phyloP scores from a whole-genome alignment of 2,329 filamentous ascomycete species.

The Didymella arachidicola region DNA sequence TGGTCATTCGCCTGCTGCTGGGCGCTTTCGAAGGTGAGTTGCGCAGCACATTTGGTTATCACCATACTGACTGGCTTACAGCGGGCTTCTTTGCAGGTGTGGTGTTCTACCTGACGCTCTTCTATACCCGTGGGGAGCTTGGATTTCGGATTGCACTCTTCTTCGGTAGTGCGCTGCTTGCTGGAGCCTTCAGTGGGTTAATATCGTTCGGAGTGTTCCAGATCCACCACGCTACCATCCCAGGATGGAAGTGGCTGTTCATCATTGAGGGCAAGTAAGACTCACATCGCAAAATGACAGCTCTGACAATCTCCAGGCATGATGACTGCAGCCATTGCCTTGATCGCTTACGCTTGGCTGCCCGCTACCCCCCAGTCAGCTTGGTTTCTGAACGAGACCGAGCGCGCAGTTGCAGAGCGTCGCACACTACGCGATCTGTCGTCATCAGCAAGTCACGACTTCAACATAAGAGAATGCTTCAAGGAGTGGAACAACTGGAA shows the following conservation, averaged over 20 bases:
- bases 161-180: conserved; percentile 54
- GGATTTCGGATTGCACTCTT: conserved; percentile 57
- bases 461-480: conserved; percentile 55
- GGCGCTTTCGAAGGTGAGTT: conserved; percentile 51
- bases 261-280: conserved; percentile 50
- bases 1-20: conserved; percentile 61
- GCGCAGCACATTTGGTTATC: not conserved
- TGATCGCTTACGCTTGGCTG: conserved; percentile 46
- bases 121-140: conserved; percentile 55
- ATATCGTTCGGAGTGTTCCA: conserved; percentile 58
- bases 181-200: conserved; percentile 52
- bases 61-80: not conserved
- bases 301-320: conserved; percentile 14
- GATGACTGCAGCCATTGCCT: conserved; percentile 46
- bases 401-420: conserved; percentile 52
- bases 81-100: conserved; percentile 64
- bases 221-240: conserved; percentile 55
- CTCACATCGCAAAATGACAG: too few species aligned
- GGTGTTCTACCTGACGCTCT: conserved; percentile 63
- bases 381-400: conserved; percentile 51
- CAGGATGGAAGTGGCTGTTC: conserved; percentile 58
- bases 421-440: conserved; percentile 59
- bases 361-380: conserved; percentile 45
- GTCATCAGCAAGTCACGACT: conserved; percentile 46
- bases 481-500: conserved; percentile 54